phyloP scores from a whole-genome alignment of 2,329 filamentous ascomycete genomes.

The Fusarium tanahbumbuense region DNA sequence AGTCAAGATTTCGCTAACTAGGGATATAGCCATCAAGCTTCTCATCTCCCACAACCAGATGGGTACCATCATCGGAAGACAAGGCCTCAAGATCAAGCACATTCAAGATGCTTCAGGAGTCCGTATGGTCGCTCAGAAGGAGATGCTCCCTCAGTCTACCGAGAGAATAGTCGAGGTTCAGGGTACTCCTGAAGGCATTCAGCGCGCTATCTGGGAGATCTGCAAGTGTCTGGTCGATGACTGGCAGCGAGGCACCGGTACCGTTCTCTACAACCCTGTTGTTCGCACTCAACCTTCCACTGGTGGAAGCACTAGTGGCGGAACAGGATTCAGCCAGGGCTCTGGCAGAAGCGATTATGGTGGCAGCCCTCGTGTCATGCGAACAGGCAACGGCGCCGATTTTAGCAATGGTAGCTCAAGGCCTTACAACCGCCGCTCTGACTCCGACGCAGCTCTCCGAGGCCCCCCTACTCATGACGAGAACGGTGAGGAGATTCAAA shows the following conservation, averaged over 20 bases:
- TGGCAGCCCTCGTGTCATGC: conserved; percentile 80
- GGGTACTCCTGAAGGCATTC: conserved; percentile 92
- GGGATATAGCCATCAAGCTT: conserved; percentile 83
- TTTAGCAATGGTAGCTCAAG: conserved; percentile 84
- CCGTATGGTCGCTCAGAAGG: conserved; percentile 99
- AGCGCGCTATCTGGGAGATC: conserved; percentile 98
- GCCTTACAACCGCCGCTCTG: conserved; percentile 81
- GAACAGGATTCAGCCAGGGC: conserved; percentile 53
- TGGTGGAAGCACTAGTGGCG: conserved; percentile 58
- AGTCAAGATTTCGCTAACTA: conserved; percentile 25
- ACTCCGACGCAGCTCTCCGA: conserved; percentile 82
- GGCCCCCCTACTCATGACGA: conserved; percentile 91
- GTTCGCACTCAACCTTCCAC: conserved; percentile 80
- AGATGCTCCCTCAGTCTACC: conserved; percentile 98
- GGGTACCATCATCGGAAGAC: conserved; percentile 98
- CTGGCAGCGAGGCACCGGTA: conserved; percentile 96
- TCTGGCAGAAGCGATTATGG: conserved; percentile 65
- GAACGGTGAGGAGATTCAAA: conserved; percentile 97
- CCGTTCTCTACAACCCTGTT: conserved; percentile 96
- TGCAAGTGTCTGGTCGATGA: conserved; percentile 98
- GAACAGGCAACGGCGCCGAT: conserved; percentile 96
- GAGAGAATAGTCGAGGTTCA: conserved; percentile 98
- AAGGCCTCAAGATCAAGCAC: conserved; percentile 98
- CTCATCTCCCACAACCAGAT: conserved; percentile 99
- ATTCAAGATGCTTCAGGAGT: conserved; percentile 97